phyloP scores from a whole-genome alignment of 805 yeast genomes.

The Candida sakaeoensis region DNA sequence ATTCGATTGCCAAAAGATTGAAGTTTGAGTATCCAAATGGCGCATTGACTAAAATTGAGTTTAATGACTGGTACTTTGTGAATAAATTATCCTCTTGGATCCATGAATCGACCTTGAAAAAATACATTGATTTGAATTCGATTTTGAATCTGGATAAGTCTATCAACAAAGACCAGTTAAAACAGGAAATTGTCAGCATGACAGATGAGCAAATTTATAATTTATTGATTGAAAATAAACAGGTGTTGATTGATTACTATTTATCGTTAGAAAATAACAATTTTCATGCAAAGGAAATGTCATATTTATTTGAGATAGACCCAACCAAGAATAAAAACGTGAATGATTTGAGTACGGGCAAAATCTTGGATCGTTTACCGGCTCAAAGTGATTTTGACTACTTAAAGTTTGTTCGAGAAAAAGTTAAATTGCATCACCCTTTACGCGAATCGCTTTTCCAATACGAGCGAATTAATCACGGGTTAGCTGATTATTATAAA shows the following conservation, averaged over 20 bases:
- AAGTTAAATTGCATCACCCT: conserved; percentile 6
- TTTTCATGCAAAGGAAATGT: conserved; percentile 18
- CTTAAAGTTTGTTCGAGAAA: conserved; percentile 1
- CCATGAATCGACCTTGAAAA: conserved; percentile 2
- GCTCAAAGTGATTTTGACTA: background rate
- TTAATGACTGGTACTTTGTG: conserved; percentile 19
- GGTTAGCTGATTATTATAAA: conserved; percentile 2
- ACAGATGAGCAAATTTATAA: conserved; percentile 20
- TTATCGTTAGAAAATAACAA: conserved; percentile 15
- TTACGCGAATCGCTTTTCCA: conserved; percentile 8
- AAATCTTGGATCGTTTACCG: conserved; percentile 4
- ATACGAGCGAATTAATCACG: conserved; percentile 5
- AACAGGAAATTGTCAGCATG: conserved; percentile 17
- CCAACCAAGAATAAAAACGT: conserved; percentile 2
- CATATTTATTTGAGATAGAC: conserved; percentile 15
- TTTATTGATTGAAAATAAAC: conserved; percentile 17
- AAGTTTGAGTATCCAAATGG: conserved; percentile 18
- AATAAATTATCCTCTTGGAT: conserved; percentile 14
- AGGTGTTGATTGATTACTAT: conserved; percentile 18
- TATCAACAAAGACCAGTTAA: conserved; percentile 4
- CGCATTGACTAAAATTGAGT: conserved; percentile 16
- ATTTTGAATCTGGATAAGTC: background rate
- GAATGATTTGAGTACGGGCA: conserved; percentile 7
- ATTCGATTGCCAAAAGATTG: conserved; percentile 20
- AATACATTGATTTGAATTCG: conserved; percentile 3